A percentile compares a stretch with the other conserved stretches of the same genome.
Conservation (phyloP, 2,329 filamentous ascomycete genomes). For the Trichophyton simii region DNA sequence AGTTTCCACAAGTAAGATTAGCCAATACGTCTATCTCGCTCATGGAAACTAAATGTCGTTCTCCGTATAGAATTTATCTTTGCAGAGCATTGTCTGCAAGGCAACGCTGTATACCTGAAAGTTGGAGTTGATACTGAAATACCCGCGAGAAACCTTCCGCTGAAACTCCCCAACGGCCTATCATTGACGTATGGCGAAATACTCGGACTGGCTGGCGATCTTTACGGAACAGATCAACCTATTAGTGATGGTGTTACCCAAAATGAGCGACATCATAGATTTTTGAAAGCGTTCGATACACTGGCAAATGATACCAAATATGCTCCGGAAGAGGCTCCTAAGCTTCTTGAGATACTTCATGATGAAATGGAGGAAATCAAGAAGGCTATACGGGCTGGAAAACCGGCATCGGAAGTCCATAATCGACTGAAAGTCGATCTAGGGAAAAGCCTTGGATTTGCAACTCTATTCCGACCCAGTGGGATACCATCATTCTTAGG, state of each 20-base stretch:
- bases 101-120: not conserved
- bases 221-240: conserved; percentile 2
- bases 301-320: conserved; percentile 4
- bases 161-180: conserved; percentile 2
- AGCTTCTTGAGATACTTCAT: not conserved
- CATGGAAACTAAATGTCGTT: not conserved
- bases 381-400: not conserved
- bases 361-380: conserved; percentile 1
- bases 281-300: not conserved
- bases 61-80: not conserved
- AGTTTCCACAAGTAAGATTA: not conserved
- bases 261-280: not conserved
- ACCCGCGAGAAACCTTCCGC: not conserved
- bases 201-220: not conserved
- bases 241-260: conserved; percentile 2
- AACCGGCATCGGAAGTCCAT: not conserved
- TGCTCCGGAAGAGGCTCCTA: not conserved
- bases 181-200: conserved; percentile 4
- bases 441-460: not conserved
- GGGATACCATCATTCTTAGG: conserved; percentile 1
- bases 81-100: not conserved
- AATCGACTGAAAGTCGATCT: not conserved
- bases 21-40: not conserved
- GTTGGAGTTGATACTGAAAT: not conserved
- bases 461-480: conserved; percentile 1